A percentile compares a stretch with the other conserved stretches of the same genome.
Conservation (phyloP, 2,329 filamentous ascomycete genomes). For the Cladobotryum protrusum region DNA sequence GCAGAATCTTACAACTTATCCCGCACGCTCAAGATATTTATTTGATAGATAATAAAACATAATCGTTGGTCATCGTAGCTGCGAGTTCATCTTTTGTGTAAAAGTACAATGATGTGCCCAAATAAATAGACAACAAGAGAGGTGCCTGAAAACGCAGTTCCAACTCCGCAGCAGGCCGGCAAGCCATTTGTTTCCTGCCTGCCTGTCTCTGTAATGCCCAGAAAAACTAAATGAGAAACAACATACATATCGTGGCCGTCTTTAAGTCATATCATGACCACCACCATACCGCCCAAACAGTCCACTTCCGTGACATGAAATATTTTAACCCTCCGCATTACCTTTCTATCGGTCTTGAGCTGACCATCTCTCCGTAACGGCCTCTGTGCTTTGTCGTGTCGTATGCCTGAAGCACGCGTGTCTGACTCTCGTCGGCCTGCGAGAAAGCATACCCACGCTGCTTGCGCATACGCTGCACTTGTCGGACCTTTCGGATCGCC, state of each 20-base stretch:
- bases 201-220: neutral
- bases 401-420: constrained; percentile 90
- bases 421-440: constrained; percentile 94
- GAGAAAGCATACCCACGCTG: constrained; percentile 98
- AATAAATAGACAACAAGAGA: neutral
- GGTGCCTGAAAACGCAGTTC: neutral
- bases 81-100: neutral
- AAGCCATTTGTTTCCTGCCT: neutral
- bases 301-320: constrained; percentile 2
- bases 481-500: constrained; percentile 94
- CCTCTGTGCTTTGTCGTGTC: constrained; percentile 92
- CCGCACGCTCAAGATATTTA: too few relatives aligned
- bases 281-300: neutral
- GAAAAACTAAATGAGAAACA: constrained; percentile 3
- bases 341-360: constrained; percentile 29
- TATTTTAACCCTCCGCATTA: neutral
- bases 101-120: neutral
- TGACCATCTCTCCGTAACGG: constrained; percentile 89
- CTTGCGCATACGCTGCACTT: constrained; percentile 98
- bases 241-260: neutral
- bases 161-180: neutral
- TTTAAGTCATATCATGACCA: constrained; percentile 2
- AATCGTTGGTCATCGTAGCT: too few relatives aligned
- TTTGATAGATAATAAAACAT: too few relatives aligned
- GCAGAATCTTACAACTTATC: too few relatives aligned